Evolutionary conservation across 2,329 filamentous ascomycete genomes (phyloP).

Genomic region (Fusarium xylarioides): DNA sequence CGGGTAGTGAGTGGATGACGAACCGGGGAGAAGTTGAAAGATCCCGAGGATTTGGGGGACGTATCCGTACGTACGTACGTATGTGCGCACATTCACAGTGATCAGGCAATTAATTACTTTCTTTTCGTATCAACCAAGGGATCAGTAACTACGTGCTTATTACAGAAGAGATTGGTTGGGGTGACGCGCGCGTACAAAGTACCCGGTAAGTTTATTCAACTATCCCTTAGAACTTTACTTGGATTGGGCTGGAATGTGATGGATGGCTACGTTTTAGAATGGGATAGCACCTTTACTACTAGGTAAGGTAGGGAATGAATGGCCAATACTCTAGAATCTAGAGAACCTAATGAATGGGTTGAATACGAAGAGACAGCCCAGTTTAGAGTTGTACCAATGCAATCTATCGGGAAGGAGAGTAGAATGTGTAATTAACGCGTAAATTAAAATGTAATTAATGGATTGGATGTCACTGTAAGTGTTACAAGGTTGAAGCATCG

Average conservation of each 20-base stretch:
- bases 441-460: constrained; percentile 1
- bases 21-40: constrained; percentile 11
- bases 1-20: constrained; percentile 2
- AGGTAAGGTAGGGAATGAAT: not conserved
- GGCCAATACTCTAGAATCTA: not conserved
- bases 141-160: not conserved
- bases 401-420: not conserved
- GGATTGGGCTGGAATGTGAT: not conserved
- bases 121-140: not conserved
- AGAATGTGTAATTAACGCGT: not conserved
- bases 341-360: not conserved
- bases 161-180: constrained; percentile 4
- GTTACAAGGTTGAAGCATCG: constrained; percentile 4
- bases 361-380: not conserved
- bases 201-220: not conserved
- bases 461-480: not conserved
- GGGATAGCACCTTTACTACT: not conserved
- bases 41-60: not conserved
- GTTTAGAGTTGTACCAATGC: not conserved
- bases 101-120: not conserved
- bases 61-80: not conserved
- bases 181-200: constrained; percentile 8
- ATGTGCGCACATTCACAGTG: not conserved
- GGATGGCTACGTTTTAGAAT: constrained; percentile 5
- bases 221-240: not conserved